A percentile compares a stretch with the other conserved stretches of the same genome.
Conservation (phyloP, 257 asterid genomes). For the Coffea eugenioides region DNA sequence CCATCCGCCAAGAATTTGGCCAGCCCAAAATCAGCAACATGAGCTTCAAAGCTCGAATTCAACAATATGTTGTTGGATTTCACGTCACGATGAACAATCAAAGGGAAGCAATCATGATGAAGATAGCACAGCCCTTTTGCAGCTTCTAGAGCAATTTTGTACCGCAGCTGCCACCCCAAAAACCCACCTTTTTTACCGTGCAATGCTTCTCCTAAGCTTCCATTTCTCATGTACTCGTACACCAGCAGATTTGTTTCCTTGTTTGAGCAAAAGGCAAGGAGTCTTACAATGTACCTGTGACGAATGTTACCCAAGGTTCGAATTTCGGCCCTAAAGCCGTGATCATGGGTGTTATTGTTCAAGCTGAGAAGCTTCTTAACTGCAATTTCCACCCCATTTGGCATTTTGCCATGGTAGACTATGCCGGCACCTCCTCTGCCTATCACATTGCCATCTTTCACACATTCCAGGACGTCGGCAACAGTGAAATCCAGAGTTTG, state of each 20-base stretch:
- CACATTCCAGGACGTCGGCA: constrained; percentile 71
- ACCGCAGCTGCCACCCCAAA: constrained; percentile 78
- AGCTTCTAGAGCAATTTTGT: constrained; percentile 71
- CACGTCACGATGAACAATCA: constrained; percentile 89
- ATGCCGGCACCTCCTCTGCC: constrained; percentile 95
- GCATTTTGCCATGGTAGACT: constrained; percentile 80
- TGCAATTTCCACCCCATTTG: constrained; percentile 74
- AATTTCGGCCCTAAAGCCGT: constrained; percentile 84
- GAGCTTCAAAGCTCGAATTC: constrained; percentile 81
- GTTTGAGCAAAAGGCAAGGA: constrained; percentile 80
- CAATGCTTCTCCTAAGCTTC: constrained; percentile 88
- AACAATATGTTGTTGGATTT: constrained; percentile 81
- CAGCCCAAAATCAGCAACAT: constrained; percentile 91
- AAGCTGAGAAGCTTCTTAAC: constrained; percentile 74
- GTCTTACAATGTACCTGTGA: constrained; percentile 76
- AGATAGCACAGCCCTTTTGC: constrained; percentile 90
- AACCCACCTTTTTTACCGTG: constrained; percentile 82
- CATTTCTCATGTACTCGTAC: constrained; percentile 90
- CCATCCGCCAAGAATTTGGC: constrained; percentile 86
- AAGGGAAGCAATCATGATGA: constrained; percentile 89
- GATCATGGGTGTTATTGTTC: constrained; percentile 63
- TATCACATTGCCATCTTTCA: constrained; percentile 86
- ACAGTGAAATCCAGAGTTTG: constrained; percentile 72
- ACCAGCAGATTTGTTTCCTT: constrained; percentile 84
- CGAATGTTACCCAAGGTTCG: constrained; percentile 82